A percentile compares a stretch with the other conserved stretches of the same genome.
Evolutionary conservation across 1,284 basidiomycete genomes (phyloP).

Genomic region (Stereum hirsutum): DNA sequence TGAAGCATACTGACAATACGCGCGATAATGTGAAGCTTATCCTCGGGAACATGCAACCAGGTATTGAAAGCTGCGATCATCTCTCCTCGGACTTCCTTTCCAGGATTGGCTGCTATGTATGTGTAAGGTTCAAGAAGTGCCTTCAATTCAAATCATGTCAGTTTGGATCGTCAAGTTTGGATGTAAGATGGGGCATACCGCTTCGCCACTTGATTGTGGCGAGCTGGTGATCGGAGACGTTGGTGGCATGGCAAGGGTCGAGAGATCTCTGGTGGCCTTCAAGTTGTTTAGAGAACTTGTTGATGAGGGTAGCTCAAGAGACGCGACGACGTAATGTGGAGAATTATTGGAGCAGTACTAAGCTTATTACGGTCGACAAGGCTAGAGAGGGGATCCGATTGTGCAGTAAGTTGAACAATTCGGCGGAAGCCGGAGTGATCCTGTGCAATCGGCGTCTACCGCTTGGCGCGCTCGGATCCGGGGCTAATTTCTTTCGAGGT

Average conservation of each 20-base stretch:
- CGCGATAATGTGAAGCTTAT: slow-evolving; percentile 68
- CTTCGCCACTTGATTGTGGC: neutral
- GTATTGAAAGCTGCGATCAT: slow-evolving; percentile 92
- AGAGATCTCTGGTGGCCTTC: neutral
- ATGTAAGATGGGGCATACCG: neutral
- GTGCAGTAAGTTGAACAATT: too few species aligned
- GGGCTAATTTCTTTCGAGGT: too few species aligned
- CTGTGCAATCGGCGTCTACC: too few species aligned
- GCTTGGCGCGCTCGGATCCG: too few species aligned
- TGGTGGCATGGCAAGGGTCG: neutral
- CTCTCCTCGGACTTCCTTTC: slow-evolving; percentile 87
- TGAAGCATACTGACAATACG: slow-evolving; percentile 91
- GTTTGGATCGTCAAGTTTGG: neutral
- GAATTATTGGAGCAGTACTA: neutral
- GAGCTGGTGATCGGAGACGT: neutral
- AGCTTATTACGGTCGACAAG: neutral
- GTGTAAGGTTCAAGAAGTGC: slow-evolving; percentile 86
- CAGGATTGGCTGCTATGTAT: slow-evolving; percentile 80
- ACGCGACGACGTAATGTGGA: neutral
- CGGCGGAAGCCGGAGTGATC: too few species aligned
- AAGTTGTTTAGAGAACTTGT: neutral
- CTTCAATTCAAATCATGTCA: slow-evolving; percentile 18
- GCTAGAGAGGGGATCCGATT: too few species aligned
- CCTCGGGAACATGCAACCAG: slow-evolving; percentile 80
- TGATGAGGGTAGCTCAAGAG: neutral